Evolutionary conservation across 169 alveolate species (phyloP).

Genomic region (Amoebophrya sp.): DNA sequence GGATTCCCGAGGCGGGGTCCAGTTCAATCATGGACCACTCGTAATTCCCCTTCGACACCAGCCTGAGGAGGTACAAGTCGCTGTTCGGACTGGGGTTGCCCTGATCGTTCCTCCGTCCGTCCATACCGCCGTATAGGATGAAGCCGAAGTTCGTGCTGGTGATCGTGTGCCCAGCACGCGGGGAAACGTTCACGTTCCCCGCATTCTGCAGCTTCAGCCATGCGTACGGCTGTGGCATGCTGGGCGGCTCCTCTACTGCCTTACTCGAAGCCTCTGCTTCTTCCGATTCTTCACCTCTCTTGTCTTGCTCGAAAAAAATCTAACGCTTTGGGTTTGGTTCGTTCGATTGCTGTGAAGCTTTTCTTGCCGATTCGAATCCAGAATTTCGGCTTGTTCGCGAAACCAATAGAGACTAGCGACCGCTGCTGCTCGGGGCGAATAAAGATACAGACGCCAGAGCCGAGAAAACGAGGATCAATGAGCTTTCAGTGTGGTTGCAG

Average conservation of each 20-base stretch:
- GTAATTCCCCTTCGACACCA: conserved; percentile 17
- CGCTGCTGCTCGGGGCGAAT: too few species aligned
- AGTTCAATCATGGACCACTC: conserved; percentile 28
- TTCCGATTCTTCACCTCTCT: too few species aligned
- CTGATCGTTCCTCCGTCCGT: conserved; percentile 33
- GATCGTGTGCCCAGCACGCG: not conserved
- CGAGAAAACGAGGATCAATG: too few species aligned
- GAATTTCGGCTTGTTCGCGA: too few species aligned
- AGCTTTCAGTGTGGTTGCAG: too few species aligned
- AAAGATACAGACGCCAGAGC: too few species aligned
- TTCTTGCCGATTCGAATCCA: too few species aligned
- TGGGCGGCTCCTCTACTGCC: not conserved
- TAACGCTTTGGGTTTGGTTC: too few species aligned
- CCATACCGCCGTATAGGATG: conserved; percentile 36
- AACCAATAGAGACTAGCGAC: too few species aligned
- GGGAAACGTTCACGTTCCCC: not conserved
- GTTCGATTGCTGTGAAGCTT: too few species aligned
- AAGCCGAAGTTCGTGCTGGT: conserved; percentile 8
- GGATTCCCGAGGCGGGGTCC: conserved; percentile 31
- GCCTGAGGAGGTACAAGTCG: conserved; percentile 29
- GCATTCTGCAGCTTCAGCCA: not conserved
- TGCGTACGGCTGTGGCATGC: not conserved
- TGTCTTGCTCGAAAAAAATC: too few species aligned
- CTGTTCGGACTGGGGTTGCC: conserved; percentile 37
- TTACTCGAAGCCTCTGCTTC: too few species aligned